Evolutionary conservation across 1,284 basidiomycete genomes (phyloP).

Genomic region (Sanghuangporus baumii): DNA sequence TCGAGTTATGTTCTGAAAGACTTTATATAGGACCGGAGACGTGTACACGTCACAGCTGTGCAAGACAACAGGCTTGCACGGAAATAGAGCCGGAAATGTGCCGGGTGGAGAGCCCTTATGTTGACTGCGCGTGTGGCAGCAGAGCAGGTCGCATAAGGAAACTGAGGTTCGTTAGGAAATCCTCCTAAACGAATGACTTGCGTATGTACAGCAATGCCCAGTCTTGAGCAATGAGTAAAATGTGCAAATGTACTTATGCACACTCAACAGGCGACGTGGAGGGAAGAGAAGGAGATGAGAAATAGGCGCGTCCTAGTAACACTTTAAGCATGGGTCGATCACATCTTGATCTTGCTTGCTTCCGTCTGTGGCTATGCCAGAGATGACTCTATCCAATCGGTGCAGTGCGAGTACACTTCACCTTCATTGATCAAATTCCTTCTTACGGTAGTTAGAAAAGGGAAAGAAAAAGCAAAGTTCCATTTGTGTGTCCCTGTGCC

Average conservation of each 20-base stretch:
- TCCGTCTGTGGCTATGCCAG: not conserved
- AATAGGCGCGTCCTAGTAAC: not conserved
- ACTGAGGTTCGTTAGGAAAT: not conserved
- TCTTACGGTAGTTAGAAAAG: not conserved
- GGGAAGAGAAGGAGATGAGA: not conserved
- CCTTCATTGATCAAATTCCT: not conserved
- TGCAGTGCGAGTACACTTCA: not conserved
- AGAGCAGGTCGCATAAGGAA: constrained; percentile 13
- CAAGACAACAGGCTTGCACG: not conserved
- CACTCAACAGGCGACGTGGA: not conserved
- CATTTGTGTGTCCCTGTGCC: not conserved
- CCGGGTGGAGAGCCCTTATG: not conserved
- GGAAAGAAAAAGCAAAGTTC: not conserved
- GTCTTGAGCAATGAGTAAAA: not conserved
- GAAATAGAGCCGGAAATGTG: not conserved
- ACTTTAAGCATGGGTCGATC: not conserved
- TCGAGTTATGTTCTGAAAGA: not conserved
- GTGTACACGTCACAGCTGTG: constrained; percentile 3
- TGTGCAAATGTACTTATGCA: not conserved
- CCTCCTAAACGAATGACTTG: not conserved
- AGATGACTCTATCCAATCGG: not conserved
- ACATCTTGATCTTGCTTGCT: not conserved
- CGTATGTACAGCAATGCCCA: not conserved
- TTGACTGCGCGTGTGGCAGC: not conserved
- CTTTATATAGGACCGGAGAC: not conserved